Base-by-base conservation (phyloP, 331 rosid genomes). In the Malus hybrid region DNA sequence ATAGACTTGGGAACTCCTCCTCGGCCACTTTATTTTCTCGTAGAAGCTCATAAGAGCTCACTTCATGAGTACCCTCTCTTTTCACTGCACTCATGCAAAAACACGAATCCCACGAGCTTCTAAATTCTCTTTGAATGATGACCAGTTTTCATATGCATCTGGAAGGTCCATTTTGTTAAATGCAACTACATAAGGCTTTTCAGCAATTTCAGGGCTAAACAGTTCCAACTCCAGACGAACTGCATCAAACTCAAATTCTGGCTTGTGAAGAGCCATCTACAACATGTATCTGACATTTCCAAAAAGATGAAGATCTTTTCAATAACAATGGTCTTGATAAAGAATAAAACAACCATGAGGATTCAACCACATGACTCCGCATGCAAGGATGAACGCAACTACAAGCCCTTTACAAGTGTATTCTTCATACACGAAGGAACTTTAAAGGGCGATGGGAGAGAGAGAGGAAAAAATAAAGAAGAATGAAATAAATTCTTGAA, bases 131-230 rank as follows among this genome's bases (percentile, higher is more conserved):
- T 85, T 88, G 87, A 91, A 94, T 44, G 86, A 88, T 70, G 83
- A 83, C 96, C 97, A 94, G 76, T 86, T 90, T 80, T 90, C 90
- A 67, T 81, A 80, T 50, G 93, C 96, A 84, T 94, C 99, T n/a
- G 93, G 97, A 84, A 92, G 97, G 80, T 94, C 99, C 97, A 94
- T 92, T 80, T 94, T 92, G 81, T 94, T 92, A 77, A 84, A 92
- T 42, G 93, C 96, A 78, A 94, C 97, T 55, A 94, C 62, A 78
- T 73, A 92, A 80, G 93, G 96, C 85, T 94, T 94, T 81, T 90
- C 97, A 77, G 97, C 88, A 73, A 92, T 82, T 84, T 94, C 97
- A 67, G 97, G 99, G 83, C 86, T 90, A 71, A 92, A 94, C 70
- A 92, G 84, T 71, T 89, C 95, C 77, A 94, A 85, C 81, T 94